A percentile compares a stretch with the other conserved stretches of the same genome.
Evolutionary conservation across 2,329 filamentous ascomycete species (phyloP).

Genomic region (Hypoxylon sp.): DNA sequence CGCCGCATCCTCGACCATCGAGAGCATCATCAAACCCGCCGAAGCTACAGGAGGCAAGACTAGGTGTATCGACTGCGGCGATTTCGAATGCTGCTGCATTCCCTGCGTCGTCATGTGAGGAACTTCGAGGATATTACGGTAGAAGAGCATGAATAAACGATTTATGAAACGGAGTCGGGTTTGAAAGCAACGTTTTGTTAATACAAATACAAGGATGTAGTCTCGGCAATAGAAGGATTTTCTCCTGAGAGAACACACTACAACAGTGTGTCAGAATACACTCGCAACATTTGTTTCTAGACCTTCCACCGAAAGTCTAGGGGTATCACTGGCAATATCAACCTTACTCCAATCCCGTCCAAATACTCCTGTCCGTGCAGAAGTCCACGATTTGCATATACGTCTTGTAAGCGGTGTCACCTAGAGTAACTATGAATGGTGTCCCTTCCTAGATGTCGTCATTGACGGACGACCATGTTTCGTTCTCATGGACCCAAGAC

Average conservation of each 20-base stretch:
- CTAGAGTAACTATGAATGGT: background rate
- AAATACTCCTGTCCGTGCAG: constrained; percentile 8
- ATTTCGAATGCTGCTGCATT: constrained; percentile 69
- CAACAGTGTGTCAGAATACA: background rate
- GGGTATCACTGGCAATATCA: constrained; percentile 45
- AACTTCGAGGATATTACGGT: background rate
- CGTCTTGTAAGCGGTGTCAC: background rate
- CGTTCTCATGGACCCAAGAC: constrained; percentile 28
- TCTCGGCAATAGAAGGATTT: constrained; percentile 2
- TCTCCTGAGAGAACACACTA: background rate
- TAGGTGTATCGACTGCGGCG: constrained; percentile 66
- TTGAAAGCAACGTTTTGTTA: constrained; percentile 11
- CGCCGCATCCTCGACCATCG: constrained; percentile 64
- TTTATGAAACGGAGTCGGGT: constrained; percentile 19
- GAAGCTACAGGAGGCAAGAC: constrained; percentile 60
- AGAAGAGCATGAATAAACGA: constrained; percentile 19
- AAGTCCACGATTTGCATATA: background rate
- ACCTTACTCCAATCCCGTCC: constrained; percentile 18
- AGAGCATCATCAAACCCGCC: constrained; percentile 67
- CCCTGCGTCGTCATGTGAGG: constrained; percentile 66
- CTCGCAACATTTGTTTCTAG: background rate
- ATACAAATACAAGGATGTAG: background rate
- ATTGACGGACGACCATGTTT: constrained; percentile 47
- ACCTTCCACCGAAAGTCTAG: constrained; percentile 19
- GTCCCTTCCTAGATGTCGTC: constrained; percentile 39